phyloP scores from a whole-genome alignment of 106 monocot genomes.

The Alisma plantagoaquatica region DNA sequence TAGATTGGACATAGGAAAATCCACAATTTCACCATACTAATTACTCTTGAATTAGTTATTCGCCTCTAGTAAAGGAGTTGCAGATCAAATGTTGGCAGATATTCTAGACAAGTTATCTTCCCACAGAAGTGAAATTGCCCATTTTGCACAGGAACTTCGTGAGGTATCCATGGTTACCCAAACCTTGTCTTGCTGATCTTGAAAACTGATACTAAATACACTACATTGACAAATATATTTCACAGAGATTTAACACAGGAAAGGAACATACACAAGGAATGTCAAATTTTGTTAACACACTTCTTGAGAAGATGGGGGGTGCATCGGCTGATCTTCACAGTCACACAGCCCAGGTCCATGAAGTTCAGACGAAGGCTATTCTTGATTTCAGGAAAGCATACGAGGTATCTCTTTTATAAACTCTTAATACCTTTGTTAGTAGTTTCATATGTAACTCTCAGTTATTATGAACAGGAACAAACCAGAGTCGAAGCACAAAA shows the following conservation, averaged over 20 bases:
- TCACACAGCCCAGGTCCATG: conserved; percentile 38
- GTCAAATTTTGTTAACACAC: conserved; percentile 38
- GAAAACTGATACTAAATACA: no score
- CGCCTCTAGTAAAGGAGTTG: conserved; percentile 41
- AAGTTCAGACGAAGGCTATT: conserved; percentile 33
- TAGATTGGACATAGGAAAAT: background rate
- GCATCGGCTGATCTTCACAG: conserved; percentile 34
- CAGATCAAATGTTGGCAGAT: conserved; percentile 44
- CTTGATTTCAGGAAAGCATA: conserved; percentile 65
- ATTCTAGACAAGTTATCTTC: conserved; percentile 44
- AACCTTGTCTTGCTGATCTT: no score
- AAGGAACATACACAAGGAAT: conserved; percentile 43
- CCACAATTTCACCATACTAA: background rate
- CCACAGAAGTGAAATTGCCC: conserved; percentile 52
- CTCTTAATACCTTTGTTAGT: background rate
- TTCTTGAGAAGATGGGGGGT: conserved; percentile 44
- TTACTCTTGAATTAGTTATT: conserved; percentile 30
- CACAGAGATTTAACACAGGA: conserved; percentile 48
- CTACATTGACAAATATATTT: no score
- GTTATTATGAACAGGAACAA: conserved; percentile 47
- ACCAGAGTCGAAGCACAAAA: conserved; percentile 60
- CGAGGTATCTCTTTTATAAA: conserved; percentile 33
- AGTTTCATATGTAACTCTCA: conserved; percentile 8
- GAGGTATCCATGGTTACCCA: no score
- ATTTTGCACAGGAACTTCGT: conserved; percentile 61